Evolutionary conservation across 768 basidiomycete species (phyloP).

Genomic region (Collybia sordida): DNA sequence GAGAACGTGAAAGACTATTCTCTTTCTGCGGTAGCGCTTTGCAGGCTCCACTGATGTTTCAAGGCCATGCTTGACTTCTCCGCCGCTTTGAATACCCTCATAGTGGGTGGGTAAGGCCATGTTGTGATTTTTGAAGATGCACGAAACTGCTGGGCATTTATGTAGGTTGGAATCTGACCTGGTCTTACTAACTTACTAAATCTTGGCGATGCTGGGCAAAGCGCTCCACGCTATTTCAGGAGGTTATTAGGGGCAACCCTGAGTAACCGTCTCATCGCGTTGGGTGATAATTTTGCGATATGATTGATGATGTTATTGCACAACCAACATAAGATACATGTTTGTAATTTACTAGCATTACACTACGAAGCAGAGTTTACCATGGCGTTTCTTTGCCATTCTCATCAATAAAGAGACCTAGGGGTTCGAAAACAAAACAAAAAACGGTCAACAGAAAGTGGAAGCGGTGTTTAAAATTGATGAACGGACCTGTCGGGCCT

Average conservation of each 20-base stretch:
- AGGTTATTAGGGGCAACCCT: too few species aligned
- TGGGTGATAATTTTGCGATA: too few species aligned
- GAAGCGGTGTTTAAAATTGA: neutral
- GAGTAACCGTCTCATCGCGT: too few species aligned
- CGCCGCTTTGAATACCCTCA: neutral
- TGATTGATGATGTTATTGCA: neutral
- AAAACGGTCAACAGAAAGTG: neutral
- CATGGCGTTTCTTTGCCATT: constrained; percentile 26
- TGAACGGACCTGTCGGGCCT: constrained; percentile 34
- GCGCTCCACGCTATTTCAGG: too few species aligned
- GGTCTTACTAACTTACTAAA: neutral
- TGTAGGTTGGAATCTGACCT: neutral
- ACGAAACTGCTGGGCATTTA: neutral
- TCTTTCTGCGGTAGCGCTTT: neutral
- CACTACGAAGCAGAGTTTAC: neutral
- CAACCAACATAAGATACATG: neutral
- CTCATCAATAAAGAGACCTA: constrained; percentile 32
- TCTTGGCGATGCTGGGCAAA: too few species aligned
- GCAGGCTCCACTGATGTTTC: neutral
- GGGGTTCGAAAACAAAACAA: too few species aligned
- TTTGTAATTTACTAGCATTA: neutral
- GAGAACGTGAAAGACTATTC: neutral
- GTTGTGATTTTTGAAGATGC: neutral
- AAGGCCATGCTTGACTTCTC: neutral
- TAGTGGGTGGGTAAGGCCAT: constrained; percentile 13